Conservation (phyloP, 2,329 filamentous ascomycete genomes). For the Septoria linicola region DNA sequence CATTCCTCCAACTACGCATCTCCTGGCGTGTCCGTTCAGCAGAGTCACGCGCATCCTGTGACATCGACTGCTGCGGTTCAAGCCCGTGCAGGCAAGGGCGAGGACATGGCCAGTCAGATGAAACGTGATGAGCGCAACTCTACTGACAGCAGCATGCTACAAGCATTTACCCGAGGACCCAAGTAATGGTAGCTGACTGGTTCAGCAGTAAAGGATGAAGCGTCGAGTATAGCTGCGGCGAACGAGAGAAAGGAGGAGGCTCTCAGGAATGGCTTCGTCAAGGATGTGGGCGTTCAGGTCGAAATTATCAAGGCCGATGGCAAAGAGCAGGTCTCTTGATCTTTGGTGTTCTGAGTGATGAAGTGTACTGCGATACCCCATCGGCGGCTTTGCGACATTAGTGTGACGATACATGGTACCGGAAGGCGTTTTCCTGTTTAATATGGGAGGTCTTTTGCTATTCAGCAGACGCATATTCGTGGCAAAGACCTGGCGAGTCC, state of each 20-base stretch:
- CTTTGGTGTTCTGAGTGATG: slow-evolving; percentile 2
- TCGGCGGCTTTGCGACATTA: slow-evolving; percentile 12
- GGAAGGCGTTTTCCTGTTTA: slow-evolving; percentile 15
- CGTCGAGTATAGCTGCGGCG: slow-evolving; percentile 24
- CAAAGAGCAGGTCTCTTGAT: slow-evolving; percentile 30
- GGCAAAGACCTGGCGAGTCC: neutral
- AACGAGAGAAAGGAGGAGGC: slow-evolving; percentile 30
- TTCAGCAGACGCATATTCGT: slow-evolving; percentile 8
- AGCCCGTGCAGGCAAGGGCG: slow-evolving; percentile 32
- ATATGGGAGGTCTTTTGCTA: slow-evolving; percentile 16
- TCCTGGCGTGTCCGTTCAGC: slow-evolving; percentile 30
- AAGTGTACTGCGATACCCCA: slow-evolving; percentile 20
- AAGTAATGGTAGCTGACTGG: slow-evolving; percentile 30
- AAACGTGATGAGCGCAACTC: slow-evolving; percentile 42
- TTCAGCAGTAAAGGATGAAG: slow-evolving; percentile 32
- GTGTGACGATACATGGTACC: slow-evolving; percentile 14
- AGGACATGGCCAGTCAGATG: slow-evolving; percentile 30
- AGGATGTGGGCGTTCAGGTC: slow-evolving; percentile 36
- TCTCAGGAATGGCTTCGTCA: slow-evolving; percentile 27
- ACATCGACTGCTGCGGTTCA: slow-evolving; percentile 23
- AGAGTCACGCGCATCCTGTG: slow-evolving; percentile 42
- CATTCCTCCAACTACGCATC: slow-evolving; percentile 40
- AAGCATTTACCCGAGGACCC: slow-evolving; percentile 30
- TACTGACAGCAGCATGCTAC: slow-evolving; percentile 34
- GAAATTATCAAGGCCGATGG: slow-evolving; percentile 25